Evolutionary conservation across 2,329 filamentous ascomycete genomes (phyloP), one percentile per base, ranked within the genome.

Genomic region (Phoma sp.): DNA sequence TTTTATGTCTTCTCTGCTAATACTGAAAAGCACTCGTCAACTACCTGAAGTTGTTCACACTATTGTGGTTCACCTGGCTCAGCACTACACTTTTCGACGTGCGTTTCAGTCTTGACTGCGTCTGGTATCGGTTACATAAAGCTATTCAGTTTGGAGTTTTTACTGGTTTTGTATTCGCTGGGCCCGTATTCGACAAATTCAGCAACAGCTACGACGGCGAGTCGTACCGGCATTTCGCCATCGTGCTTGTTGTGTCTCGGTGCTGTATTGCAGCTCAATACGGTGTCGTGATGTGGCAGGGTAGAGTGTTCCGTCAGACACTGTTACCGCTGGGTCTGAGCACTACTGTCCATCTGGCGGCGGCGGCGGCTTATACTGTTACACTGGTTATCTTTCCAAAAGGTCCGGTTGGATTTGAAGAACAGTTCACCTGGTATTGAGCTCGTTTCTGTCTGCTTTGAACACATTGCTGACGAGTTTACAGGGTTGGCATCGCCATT

Each of bases 1-100:
- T n/a, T 35, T 4, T 2, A 6, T 3, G 9, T 12, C 8, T 43
- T 5, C 12, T 10, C 13, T 0, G 44, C 55, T 62, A 19, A 64
- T 12, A n/a, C 19, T 7, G 7, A 2, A 25, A n/a, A 67, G 62
- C 55, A 21, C 61, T 78, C 4, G 60, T 68, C 45, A 63, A 79
- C 44, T 82, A 84, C 63, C 73, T 84, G 49, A 76, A 83, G 41
- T 83, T 83, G 58, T 80, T 85, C 67, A 75, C 82, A 7, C 76
- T 89, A 10, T 75, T 88, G 13, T 89, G 86, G 86, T 84, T 87
- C 55, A 88, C 84, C 15, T 89, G 87, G 87, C 78, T 88, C 15
- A 77, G 85, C 47, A 82, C 84, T 15, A 81, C 82, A 10, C 73
- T 89, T 1, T 88, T 85, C 66, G 87, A 89, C 70, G 82, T 88